Percentiles rank a stretch among this genome's conserved stretches.
These are phyloP conservation scores for Pleurozium schreberi DNA, from an alignment of 225 moss, liverwort and hornwort species.

Conservation along the genomic window DNA sequence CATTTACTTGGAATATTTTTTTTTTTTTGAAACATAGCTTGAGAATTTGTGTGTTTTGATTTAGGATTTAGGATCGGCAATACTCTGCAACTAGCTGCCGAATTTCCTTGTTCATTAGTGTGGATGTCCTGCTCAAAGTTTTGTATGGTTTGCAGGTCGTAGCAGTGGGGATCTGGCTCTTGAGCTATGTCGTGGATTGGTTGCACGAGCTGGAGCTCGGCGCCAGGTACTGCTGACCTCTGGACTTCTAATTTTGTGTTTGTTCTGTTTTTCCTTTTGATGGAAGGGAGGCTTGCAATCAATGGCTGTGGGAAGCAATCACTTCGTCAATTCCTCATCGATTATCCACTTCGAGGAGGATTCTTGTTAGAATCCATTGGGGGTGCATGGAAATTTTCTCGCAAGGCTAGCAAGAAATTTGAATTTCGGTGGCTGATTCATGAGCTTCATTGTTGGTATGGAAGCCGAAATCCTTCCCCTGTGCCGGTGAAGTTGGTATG, in stretches of 20 bases:
- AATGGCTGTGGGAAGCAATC: constrained; percentile 8
- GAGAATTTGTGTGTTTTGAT: neutral
- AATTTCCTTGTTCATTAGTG: neutral
- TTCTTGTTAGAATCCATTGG: neutral
- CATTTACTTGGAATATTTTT: neutral
- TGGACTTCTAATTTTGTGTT: constrained; percentile 1
- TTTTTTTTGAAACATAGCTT: neutral
- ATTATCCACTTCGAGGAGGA: neutral
- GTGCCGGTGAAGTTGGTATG: neutral
- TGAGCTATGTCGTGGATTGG: constrained; percentile 86
- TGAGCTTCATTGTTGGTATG: constrained; percentile 14
- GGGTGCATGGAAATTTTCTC: neutral
- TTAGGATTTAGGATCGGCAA: neutral
- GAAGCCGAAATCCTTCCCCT: neutral
- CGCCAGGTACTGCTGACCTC: constrained; percentile 29
- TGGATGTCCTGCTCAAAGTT: neutral
- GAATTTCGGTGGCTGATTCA: neutral
- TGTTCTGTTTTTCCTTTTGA: neutral
- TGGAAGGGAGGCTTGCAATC: neutral
- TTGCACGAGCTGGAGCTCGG: constrained; percentile 79
- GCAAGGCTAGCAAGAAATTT: neutral
- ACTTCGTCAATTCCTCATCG: neutral
- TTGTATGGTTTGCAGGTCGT: constrained; percentile 38
- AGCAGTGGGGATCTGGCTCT: constrained; percentile 57
- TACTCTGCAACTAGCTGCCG: neutral